Conservation (phyloP, 768 basidiomycete genomes). For the Lactarius indigo region DNA sequence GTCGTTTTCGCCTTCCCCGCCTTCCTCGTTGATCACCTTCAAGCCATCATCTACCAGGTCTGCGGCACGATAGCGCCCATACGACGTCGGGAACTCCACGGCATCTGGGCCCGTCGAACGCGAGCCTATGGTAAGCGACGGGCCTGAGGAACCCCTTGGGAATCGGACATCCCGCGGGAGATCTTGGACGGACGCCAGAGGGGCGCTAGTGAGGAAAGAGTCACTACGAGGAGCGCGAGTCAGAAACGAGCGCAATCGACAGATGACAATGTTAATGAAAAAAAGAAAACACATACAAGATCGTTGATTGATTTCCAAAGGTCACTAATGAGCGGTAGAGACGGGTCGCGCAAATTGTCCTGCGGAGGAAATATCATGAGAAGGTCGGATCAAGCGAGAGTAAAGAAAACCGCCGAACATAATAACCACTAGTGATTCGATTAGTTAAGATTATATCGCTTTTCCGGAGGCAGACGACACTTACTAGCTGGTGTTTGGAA, state of each 20-base stretch:
- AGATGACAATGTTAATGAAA: not conserved
- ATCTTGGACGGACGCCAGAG: not conserved
- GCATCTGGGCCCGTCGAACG: not conserved
- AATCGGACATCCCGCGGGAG: not conserved
- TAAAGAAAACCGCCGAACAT: not conserved
- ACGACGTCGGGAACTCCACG: conserved; percentile 12
- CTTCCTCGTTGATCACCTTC: conserved; percentile 2
- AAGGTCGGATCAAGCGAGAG: not conserved
- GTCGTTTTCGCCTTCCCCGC: not conserved
- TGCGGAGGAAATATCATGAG: not conserved
- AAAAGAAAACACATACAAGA: not conserved
- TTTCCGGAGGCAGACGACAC: not conserved
- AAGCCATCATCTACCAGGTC: not conserved
- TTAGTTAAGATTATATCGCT: not conserved
- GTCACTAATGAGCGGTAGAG: conserved; percentile 1
- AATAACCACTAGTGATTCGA: not conserved
- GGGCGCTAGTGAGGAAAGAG: not conserved
- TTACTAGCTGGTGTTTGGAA: conserved; percentile 4
- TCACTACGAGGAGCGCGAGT: not conserved
- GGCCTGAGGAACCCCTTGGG: not conserved
- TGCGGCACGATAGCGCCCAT: conserved; percentile 12
- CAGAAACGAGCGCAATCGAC: not conserved
- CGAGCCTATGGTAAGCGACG: not conserved
- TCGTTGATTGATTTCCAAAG: not conserved
- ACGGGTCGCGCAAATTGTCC: conserved; percentile 11